A percentile compares a stretch with the other conserved stretches of the same genome.
phyloP scores from a whole-genome alignment of 345 rosid species.

The Salix arbutifolia region DNA sequence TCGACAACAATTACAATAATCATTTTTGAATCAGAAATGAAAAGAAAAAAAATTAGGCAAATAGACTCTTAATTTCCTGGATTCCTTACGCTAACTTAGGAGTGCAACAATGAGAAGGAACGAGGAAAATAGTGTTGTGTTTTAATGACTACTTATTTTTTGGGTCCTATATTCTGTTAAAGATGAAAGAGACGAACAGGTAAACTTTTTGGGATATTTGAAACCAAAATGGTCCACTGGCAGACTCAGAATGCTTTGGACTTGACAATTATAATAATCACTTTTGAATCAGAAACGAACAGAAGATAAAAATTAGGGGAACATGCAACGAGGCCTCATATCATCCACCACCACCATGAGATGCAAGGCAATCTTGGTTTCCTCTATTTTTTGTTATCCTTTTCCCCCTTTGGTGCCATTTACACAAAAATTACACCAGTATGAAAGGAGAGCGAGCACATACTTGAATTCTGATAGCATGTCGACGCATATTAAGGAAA shows the following conservation, averaged over 20 bases:
- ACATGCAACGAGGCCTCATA: background rate
- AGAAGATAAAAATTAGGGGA: background rate
- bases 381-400: background rate
- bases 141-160: background rate
- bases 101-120: background rate
- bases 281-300: background rate
- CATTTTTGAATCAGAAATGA: background rate
- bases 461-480: constrained; percentile 82
- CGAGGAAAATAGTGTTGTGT: background rate
- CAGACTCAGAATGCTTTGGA: background rate
- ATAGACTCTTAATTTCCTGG: background rate
- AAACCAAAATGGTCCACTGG: background rate
- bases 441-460: constrained; percentile 8
- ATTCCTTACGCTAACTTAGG: background rate
- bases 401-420: background rate
- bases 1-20: background rate
- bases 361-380: background rate
- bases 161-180: background rate
- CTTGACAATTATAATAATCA: background rate
- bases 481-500: constrained; percentile 69
- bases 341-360: background rate
- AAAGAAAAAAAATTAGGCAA: background rate
- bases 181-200: background rate
- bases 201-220: background rate
- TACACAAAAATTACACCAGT: background rate